Evolutionary conservation across 2,329 filamentous ascomycete genomes (phyloP).

Genomic region (Karstenula rhodostoma): DNA sequence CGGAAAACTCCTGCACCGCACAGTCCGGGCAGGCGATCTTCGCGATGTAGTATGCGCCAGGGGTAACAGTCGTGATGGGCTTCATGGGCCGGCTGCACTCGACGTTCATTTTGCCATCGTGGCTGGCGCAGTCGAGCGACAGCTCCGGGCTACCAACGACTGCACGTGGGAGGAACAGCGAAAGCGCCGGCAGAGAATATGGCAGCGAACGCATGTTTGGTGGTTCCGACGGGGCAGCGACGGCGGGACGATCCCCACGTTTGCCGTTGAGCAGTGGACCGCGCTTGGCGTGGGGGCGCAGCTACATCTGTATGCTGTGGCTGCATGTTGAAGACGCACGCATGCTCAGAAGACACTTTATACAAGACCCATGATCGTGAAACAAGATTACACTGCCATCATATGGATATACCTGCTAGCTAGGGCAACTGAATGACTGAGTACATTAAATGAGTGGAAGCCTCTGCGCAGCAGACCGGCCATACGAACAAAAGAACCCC

Average conservation of each 20-base stretch:
- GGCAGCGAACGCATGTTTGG: constrained; percentile 22
- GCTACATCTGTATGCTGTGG: not conserved
- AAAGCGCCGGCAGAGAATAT: constrained; percentile 21
- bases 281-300: constrained; percentile 12
- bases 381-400: not conserved
- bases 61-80: constrained; percentile 31
- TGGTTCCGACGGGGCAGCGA: constrained; percentile 15
- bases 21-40: constrained; percentile 44
- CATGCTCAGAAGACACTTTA: not conserved
- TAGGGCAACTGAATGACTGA: not conserved
- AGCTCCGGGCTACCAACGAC: constrained; percentile 19
- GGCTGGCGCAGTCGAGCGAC: constrained; percentile 28
- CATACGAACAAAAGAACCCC: too few relatives aligned
- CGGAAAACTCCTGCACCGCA: constrained; percentile 21
- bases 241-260: constrained; percentile 14
- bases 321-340: not conserved
- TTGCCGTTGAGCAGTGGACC: constrained; percentile 1
- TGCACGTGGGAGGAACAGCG: constrained; percentile 17
- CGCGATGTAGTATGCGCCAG: constrained; percentile 39
- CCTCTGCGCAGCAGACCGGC: not conserved
- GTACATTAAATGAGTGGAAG: not conserved
- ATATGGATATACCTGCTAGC: not conserved
- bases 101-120: constrained; percentile 16
- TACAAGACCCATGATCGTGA: not conserved
- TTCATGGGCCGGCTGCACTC: constrained; percentile 35